Percentiles rank a stretch among this genome's conserved stretches.
These are phyloP conservation scores for Lepiota subincarnata DNA, from an alignment of 768 basidiomycete species.

Conservation along the genomic window DNA sequence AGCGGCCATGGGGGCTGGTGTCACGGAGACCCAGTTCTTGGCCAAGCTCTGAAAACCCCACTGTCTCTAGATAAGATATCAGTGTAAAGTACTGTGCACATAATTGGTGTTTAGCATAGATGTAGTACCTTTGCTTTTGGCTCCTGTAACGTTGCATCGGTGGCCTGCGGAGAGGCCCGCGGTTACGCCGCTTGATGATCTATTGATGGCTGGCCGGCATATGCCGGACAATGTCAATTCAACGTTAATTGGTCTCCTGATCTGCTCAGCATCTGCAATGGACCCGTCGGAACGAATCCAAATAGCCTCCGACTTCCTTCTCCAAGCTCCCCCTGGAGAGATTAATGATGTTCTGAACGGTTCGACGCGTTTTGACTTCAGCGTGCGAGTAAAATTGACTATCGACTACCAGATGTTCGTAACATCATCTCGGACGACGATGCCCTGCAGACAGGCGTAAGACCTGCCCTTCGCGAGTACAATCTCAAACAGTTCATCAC, in stretches of 20 bases:
- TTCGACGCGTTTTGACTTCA: conserved; percentile 25
- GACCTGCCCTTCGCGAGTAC: conserved; percentile 77
- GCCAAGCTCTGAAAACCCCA: conserved; percentile 28
- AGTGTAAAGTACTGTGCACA: conserved; percentile 21
- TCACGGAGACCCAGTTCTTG: conserved; percentile 85
- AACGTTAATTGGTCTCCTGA: conserved; percentile 11
- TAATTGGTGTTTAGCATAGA: conserved; percentile 10
- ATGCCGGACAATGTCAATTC: conserved; percentile 1
- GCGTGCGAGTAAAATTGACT: conserved; percentile 10
- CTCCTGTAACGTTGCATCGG: not conserved
- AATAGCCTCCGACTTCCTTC: conserved; percentile 72
- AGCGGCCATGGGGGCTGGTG: conserved; percentile 98
- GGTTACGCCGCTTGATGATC: not conserved
- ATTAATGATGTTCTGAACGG: conserved; percentile 96
- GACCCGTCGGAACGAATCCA: conserved; percentile 60
- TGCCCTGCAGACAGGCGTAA: conserved; percentile 70
- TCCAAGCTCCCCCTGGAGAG: conserved; percentile 92
- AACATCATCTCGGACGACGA: conserved; percentile 86
- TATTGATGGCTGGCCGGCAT: conserved; percentile 4
- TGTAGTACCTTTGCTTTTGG: conserved; percentile 6
- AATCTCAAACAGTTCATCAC: conserved; percentile 86
- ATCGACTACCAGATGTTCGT: conserved; percentile 65
- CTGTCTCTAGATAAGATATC: conserved; percentile 3
- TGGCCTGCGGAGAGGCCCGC: not conserved
- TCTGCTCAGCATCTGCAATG: conserved; percentile 33